Percentiles rank a stretch among this genome's conserved stretches.
Evolutionary conservation across 495 filamentous ascomycete species (phyloP).

Genomic region (Staphylotrichum tortipilum): DNA sequence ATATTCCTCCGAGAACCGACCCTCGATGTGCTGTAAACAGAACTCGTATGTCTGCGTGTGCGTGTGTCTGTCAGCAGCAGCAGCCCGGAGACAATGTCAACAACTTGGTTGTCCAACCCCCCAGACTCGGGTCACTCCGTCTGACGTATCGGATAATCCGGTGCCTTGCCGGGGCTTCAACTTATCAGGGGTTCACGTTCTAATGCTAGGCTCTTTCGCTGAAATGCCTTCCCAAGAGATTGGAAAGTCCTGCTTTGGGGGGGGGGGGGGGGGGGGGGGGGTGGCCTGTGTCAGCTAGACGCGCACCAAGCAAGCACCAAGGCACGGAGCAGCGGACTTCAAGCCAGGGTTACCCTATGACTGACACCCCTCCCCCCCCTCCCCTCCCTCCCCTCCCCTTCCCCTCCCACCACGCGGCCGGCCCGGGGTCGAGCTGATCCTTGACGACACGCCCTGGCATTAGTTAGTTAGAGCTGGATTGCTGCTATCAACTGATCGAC

Average conservation of each 20-base stretch:
- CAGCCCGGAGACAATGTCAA: neutral
- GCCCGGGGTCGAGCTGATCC: conserved; percentile 19
- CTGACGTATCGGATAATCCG: too few species aligned
- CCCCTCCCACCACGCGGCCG: conserved; percentile 13
- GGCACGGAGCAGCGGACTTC: conserved; percentile 3
- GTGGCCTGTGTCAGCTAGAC: conserved; percentile 13
- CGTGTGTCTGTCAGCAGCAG: too few species aligned
- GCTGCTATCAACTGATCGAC: conserved; percentile 20
- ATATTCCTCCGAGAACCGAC: neutral
- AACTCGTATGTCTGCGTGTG: too few species aligned
- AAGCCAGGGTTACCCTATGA: conserved; percentile 16
- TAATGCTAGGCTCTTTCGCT: neutral
- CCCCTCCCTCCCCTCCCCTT: neutral
- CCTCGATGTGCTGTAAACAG: neutral
- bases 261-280: conserved; percentile 8
- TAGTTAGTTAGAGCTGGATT: conserved; percentile 8
- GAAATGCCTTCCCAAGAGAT: neutral
- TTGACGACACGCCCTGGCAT: conserved; percentile 12
- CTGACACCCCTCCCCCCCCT: conserved; percentile 7
- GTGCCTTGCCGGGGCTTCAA: too few species aligned
- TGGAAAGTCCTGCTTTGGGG: conserved; percentile 1
- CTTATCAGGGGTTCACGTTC: neutral
- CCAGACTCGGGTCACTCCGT: too few species aligned
- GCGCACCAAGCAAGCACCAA: conserved; percentile 3
- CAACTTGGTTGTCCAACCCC: too few species aligned